phyloP scores from a whole-genome alignment of 2,329 filamentous ascomycete genomes.

The Thelonectria discophora region DNA sequence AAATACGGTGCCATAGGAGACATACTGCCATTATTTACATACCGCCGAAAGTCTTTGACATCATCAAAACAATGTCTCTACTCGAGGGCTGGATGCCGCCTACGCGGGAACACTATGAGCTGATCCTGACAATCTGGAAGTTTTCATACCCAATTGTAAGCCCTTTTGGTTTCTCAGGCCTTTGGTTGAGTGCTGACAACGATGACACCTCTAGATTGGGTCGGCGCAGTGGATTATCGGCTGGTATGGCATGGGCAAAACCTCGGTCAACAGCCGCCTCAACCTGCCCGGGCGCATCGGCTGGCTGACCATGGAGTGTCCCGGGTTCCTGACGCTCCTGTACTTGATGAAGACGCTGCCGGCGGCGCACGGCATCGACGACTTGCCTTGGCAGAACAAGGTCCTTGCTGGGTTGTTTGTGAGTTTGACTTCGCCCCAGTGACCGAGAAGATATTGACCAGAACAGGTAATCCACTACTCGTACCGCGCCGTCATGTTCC shows the following conservation, averaged over 20 bases:
- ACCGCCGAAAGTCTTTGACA: constrained; percentile 21
- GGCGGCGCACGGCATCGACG: constrained; percentile 60
- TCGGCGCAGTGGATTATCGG: constrained; percentile 77
- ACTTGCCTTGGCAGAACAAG: constrained; percentile 80
- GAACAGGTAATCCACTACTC: constrained; percentile 80
- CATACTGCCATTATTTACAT: constrained; percentile 31
- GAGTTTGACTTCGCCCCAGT: constrained; percentile 38
- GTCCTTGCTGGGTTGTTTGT: constrained; percentile 75
- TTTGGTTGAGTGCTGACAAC: constrained; percentile 19
- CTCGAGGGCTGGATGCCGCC: constrained; percentile 66
- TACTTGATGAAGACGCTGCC: constrained; percentile 81
- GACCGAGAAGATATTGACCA: constrained; percentile 19
- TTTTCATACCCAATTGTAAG: constrained; percentile 62
- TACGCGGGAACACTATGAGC: constrained; percentile 65
- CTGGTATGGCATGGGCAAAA: constrained; percentile 94
- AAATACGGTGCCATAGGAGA: constrained; percentile 17
- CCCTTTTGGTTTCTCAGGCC: constrained; percentile 15
- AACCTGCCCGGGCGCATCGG: constrained; percentile 90
- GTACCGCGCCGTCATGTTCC: constrained; percentile 87
- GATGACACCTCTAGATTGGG: constrained; percentile 68
- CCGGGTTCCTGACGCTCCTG: constrained; percentile 78
- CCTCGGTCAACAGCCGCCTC: constrained; percentile 74
- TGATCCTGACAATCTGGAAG: constrained; percentile 61
- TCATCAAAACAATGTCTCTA: constrained; percentile 53
- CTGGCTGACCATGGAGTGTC: constrained; percentile 89